These are phyloP conservation scores for Nigrograna mackinnonii DNA, from an alignment of 2,329 filamentous ascomycete genomes.

Conservation along the genomic window DNA sequence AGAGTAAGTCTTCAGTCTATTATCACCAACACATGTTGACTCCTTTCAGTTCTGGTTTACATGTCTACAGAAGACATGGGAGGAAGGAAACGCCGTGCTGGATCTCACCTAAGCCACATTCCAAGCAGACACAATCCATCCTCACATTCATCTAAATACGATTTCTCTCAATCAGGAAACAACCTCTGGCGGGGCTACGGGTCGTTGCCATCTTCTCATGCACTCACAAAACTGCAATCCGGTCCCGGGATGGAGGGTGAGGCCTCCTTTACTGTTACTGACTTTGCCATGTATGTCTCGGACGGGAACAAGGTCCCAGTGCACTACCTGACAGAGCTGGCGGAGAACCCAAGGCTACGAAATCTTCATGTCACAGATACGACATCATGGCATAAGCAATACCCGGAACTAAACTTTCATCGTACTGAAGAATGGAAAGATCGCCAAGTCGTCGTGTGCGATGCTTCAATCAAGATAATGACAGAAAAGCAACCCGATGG, in stretches of 20 bases:
- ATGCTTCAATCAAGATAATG: constrained; percentile 46
- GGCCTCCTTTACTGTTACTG: constrained; percentile 23
- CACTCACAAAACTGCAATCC: constrained; percentile 11
- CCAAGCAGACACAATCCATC: constrained; percentile 18
- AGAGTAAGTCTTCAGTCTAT: constrained; percentile 46
- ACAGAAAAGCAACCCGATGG: constrained; percentile 35
- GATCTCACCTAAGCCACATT: constrained; percentile 21
- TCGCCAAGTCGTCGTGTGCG: constrained; percentile 43
- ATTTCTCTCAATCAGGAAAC: constrained; percentile 16
- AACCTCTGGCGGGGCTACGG: constrained; percentile 19
- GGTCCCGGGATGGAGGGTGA: constrained; percentile 6
- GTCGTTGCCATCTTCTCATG: constrained; percentile 17
- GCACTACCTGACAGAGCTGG: constrained; percentile 44
- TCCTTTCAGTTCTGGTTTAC: constrained; percentile 41
- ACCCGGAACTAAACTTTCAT: constrained; percentile 33
- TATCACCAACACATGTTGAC: constrained; percentile 21
- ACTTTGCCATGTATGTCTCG: constrained; percentile 46
- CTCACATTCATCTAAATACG: constrained; percentile 23
- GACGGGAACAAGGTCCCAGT: constrained; percentile 32
- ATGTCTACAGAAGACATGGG: constrained; percentile 42
- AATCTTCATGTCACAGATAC: constrained; percentile 37
- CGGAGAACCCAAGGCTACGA: constrained; percentile 25
- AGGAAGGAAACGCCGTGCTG: constrained; percentile 14
- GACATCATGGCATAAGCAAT: constrained; percentile 35
- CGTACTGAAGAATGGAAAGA: constrained; percentile 20